Percentiles rank a stretch among this genome's conserved stretches.
phyloP scores from a whole-genome alignment of 805 yeast genomes.

The Metschnikowia gruessii region DNA sequence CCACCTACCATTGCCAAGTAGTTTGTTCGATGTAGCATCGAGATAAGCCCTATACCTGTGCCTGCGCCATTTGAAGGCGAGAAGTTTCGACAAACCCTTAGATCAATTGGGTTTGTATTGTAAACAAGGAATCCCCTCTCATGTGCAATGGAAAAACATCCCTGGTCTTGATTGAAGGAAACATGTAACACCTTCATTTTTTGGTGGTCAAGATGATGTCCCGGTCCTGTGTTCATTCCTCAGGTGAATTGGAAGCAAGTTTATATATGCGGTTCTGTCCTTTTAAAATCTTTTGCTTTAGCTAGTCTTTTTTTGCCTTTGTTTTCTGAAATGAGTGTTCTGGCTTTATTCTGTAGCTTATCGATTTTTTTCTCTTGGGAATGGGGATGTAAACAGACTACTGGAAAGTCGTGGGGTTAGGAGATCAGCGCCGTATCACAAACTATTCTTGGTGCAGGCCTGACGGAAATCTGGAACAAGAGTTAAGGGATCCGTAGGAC shows the following conservation, averaged over 20 bases:
- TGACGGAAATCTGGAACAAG: neutral
- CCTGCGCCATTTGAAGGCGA: constrained; percentile 21
- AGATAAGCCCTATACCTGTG: constrained; percentile 68
- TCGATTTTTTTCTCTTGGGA: neutral
- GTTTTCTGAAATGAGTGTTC: neutral
- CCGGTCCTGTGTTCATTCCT: constrained; percentile 12
- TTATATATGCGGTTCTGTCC: no score
- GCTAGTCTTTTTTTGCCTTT: no score
- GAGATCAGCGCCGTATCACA: constrained; percentile 1
- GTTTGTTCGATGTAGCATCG: constrained; percentile 88
- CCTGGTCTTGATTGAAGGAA: constrained; percentile 83
- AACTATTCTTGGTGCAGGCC: constrained; percentile 4
- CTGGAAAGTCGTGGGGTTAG: neutral
- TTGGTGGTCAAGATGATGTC: neutral
- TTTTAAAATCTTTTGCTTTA: no score
- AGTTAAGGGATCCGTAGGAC: neutral
- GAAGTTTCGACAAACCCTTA: constrained; percentile 61
- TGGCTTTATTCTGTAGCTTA: neutral
- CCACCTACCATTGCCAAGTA: constrained; percentile 90
- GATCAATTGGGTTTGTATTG: constrained; percentile 82
- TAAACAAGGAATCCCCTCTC: constrained; percentile 81
- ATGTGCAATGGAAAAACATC: constrained; percentile 83
- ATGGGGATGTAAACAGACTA: neutral
- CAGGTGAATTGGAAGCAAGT: neutral
- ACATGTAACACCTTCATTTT: constrained; percentile 50